Evolutionary conservation across 2,329 filamentous ascomycete species (phyloP).

Genomic region (Neonectria coccinea): DNA sequence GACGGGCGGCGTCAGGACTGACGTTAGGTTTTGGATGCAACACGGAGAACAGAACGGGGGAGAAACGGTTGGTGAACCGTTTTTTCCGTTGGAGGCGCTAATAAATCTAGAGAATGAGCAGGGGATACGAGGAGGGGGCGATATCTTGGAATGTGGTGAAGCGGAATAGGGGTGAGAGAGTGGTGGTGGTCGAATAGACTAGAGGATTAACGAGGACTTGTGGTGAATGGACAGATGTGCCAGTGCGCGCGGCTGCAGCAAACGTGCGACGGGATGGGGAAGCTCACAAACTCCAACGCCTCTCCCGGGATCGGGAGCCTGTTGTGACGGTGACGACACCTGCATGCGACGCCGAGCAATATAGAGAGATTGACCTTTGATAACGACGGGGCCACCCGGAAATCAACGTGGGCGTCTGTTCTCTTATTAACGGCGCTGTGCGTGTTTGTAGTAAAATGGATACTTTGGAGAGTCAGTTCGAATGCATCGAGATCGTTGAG

Average conservation of each 20-base stretch:
- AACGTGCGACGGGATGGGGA: slow-evolving; percentile 30
- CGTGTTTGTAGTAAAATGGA: background rate
- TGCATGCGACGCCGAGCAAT: slow-evolving; percentile 15
- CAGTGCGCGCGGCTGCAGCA: slow-evolving; percentile 30
- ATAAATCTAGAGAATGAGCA: slow-evolving; percentile 8
- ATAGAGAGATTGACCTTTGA: slow-evolving; percentile 19
- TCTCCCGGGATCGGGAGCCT: slow-evolving; percentile 22
- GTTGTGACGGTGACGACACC: slow-evolving; percentile 16
- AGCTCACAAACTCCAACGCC: slow-evolving; percentile 22
- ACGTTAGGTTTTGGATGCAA: slow-evolving; percentile 27
- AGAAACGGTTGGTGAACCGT: slow-evolving; percentile 21
- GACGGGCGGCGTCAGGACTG: slow-evolving; percentile 26
- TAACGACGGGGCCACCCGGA: slow-evolving; percentile 21
- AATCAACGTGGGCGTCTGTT: slow-evolving; percentile 4
- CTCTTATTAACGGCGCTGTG: background rate
- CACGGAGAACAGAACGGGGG: slow-evolving; percentile 9
- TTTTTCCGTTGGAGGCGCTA: slow-evolving; percentile 13
- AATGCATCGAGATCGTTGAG: background rate
- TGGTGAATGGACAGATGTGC: slow-evolving; percentile 28
- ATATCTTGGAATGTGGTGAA: slow-evolving; percentile 6
- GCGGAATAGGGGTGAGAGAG: slow-evolving; percentile 3
- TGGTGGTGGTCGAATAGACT: slow-evolving; percentile 16
- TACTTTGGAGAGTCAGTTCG: background rate
- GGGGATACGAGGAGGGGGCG: slow-evolving; percentile 17
- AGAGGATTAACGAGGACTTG: slow-evolving; percentile 23